Evolutionary conservation across 75 land plant species (phyloP), one percentile per base, ranked within the genome.

Genomic region (Pseudotsuga menziesii): DNA sequence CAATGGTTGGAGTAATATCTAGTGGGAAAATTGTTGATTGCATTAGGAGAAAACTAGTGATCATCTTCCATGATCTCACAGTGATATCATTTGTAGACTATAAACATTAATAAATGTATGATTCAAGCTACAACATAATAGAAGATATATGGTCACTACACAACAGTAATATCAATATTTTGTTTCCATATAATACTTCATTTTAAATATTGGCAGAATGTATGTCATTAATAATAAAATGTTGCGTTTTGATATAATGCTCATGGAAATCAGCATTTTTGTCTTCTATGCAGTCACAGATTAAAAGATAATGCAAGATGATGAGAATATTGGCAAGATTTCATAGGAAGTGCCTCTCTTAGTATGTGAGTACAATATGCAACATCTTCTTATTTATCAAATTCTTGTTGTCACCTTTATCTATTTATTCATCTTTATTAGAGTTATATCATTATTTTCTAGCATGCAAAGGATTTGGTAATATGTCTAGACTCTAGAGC

Each of bases 261-360:
- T 1, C 1, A 35, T 0, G 0, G 36, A 35, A 2, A 35, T 35
- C 36, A 35, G 3, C 36, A 35, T 35, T n/a, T n/a, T n/a, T n/a
- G n/a, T 52, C 48, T 22, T 54, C 12, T 48, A 4, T 52, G 56
- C 76, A 85, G 86, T 85, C 84, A 20, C 66, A 83, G 61, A 85
- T 85, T 19, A 85, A 85, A 74, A 85, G 75, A 85, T 85, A 20
- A 85, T 85, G 86, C 86, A 85, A 85, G 86, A 83, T 63, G 86
- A 85, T 57, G 86, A 85, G 56, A 83, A 85, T 44, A 83, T 85
- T 29, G 86, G 86, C 39, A 85, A 85, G 66, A 85, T 85, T 69
- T 83, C 86, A 61, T 39, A 78, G 52, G 86, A 83, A 16, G 83
- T 84, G 23, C 86, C 86, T 72, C 60, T 85, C 12, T 78, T 85